phyloP scores from a whole-genome alignment of 225 moss, liverwort and hornwort species.

The Bryoerythrophyllum caledonicum region DNA sequence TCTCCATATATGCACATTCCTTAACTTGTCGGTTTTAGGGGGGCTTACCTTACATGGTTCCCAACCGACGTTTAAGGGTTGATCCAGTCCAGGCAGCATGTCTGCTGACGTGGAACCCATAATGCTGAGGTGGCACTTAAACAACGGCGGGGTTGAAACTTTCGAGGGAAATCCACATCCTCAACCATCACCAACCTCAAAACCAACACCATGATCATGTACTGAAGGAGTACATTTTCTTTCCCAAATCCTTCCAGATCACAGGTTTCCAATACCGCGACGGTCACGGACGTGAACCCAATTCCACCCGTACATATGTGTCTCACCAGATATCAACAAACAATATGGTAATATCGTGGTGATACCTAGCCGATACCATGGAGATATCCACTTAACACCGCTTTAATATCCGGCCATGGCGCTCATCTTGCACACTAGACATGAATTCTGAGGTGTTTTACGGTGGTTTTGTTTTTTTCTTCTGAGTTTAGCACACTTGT shows the following conservation, averaged over 20 bases:
- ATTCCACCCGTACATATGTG: background rate
- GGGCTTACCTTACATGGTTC: too few species aligned
- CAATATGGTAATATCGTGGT: background rate
- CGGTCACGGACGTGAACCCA: background rate
- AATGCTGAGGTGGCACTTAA: constrained; percentile 20
- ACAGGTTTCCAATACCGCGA: background rate
- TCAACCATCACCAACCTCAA: background rate
- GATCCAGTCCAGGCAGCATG: background rate
- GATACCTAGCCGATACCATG: background rate
- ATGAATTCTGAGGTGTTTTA: background rate
- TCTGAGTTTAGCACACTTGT: background rate
- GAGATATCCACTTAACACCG: fast-evolving
- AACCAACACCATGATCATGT: too few species aligned
- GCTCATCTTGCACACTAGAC: background rate
- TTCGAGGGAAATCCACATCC: background rate
- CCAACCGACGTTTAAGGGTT: too few species aligned
- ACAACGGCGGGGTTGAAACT: background rate
- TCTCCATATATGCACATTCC: too few species aligned
- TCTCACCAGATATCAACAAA: background rate
- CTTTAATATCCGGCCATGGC: background rate
- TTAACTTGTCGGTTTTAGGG: too few species aligned
- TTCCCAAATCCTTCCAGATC: background rate
- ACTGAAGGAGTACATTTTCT: too few species aligned
- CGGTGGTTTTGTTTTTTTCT: background rate
- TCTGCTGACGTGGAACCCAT: background rate